phyloP scores from a whole-genome alignment of 345 rosid genomes.

The Eucalyptus dawsonii region DNA sequence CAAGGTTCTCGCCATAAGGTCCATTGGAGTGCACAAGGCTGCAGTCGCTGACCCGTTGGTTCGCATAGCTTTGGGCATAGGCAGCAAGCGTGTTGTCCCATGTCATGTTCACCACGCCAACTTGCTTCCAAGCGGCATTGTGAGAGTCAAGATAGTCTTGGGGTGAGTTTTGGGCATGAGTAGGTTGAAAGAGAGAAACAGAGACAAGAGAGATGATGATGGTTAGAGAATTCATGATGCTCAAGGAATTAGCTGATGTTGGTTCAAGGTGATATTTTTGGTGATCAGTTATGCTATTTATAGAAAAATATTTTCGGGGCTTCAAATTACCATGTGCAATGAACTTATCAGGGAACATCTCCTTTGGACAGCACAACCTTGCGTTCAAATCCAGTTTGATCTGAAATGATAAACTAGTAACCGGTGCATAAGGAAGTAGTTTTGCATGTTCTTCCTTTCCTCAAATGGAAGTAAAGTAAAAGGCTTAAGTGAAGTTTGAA shows the following conservation, averaged over 20 bases:
- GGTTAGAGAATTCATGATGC: neutral
- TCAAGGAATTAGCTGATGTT: neutral
- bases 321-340: neutral
- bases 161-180: neutral
- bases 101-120: neutral
- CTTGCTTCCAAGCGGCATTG: neutral
- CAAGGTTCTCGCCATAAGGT: constrained; percentile 17
- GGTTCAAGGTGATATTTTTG: neutral
- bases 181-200: neutral
- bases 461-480: neutral
- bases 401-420: too few relatives aligned
- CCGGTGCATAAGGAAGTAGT: neutral
- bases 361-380: neutral
- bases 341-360: neutral
- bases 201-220: neutral
- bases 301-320: neutral
- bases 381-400: neutral
- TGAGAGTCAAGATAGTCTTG: constrained; percentile 5
- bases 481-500: neutral
- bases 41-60: neutral
- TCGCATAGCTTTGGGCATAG: constrained; percentile 2
- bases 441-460: neutral
- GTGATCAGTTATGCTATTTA: neutral
- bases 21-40: constrained; percentile 8
- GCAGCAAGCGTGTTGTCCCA: neutral